Base-by-base conservation (phyloP, 495 filamentous ascomycete species). In the Penicillium steckii region DNA sequence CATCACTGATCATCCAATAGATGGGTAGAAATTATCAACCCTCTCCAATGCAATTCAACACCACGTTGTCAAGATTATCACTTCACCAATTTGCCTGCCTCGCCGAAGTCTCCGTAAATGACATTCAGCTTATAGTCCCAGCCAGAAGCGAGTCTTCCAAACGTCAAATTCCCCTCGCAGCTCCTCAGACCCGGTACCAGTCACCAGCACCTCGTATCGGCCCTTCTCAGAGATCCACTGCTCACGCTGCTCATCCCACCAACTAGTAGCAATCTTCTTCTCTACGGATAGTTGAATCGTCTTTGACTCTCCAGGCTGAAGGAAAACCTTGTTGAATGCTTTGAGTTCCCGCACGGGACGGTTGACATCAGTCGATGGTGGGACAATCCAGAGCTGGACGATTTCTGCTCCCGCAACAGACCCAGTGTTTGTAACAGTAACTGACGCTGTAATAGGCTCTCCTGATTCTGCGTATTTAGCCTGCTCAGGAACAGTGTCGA, bases 141-240 rank as follows among this genome's bases (percentile, higher is more conserved):
- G 44, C 83, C 83, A 86, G 72, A 78, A 86, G 41, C 72, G 71
- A 10, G 81, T 85, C 69, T 81, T 79, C 33, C 68, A 66, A 29
- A 85, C 74, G 27, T 60, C 66, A 60, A 85, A 85, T 2, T 52
- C 58, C 9, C 64, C 73, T 53, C 50, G 75, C 13, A 84, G 57
- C 18, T 67, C 60, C 3, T 64, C 75, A 1, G 64, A 62, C 0
- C 70, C 71, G 18, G 73, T 80, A 29, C 84, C 85, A 13, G 76
- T 81, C 48, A 93, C 79, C 49, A 85, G 54, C 9, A 89, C 82
- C 41, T 80, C 69, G 62, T 91, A 96, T 13, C 54, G 64, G 0
- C 90, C 90, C 70, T 88, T 82, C 68, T 94, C 91, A 1, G 84
- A 85, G 22, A 90, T 81, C 89, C 90, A 96, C 25, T 77, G 80